Evolutionary conservation across 2,329 filamentous ascomycete genomes (phyloP).

Genomic region (Ophiostoma quercus): DNA sequence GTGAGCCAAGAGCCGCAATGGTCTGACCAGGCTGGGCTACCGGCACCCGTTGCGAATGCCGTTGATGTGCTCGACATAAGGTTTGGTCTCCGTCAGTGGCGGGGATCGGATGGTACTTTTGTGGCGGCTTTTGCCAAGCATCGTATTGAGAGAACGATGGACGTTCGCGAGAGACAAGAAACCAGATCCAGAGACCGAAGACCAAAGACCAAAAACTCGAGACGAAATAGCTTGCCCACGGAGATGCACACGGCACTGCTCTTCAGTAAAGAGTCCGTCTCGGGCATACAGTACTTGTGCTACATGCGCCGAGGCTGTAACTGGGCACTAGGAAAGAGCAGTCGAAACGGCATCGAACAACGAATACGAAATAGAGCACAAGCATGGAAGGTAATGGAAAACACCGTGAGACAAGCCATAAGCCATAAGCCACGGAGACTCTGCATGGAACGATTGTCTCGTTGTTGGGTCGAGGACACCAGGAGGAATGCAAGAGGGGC

Average conservation of each 20-base stretch:
- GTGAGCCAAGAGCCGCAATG: neutral
- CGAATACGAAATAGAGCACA: neutral
- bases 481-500: neutral
- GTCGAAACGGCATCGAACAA: neutral
- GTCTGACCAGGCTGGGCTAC: neutral
- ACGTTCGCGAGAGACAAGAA: neutral
- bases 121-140: neutral
- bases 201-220: too few relatives aligned
- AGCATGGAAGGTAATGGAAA: neutral
- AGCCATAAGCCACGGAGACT: too few relatives aligned
- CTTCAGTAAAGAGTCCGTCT: neutral
- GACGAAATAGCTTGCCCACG: neutral
- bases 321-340: neutral
- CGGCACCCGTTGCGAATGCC: neutral
- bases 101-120: neutral
- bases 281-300: neutral
- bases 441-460: neutral
- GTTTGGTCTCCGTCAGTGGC: neutral
- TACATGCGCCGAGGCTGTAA: too few relatives aligned
- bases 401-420: neutral
- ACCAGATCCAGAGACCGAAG: neutral
- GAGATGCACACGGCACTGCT: neutral
- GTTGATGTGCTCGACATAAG: neutral
- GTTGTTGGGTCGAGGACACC: neutral
- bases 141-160: neutral